phyloP scores from a whole-genome alignment of 306 rosid genomes.

The Prinsepia uniflora region DNA sequence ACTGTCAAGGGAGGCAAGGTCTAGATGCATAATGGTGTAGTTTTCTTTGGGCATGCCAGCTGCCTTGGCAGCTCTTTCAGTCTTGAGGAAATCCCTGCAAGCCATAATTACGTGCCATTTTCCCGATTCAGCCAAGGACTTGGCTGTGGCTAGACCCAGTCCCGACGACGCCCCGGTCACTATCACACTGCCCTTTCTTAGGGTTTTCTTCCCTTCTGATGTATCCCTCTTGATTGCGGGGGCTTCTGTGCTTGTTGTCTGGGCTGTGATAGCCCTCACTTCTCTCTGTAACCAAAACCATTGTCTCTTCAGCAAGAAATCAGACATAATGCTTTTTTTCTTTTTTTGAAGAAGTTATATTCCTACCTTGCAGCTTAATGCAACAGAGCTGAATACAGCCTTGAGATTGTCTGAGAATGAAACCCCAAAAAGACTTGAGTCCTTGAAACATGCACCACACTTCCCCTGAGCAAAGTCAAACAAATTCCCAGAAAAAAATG shows the following conservation, averaged over 20 bases:
- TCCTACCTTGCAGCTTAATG: constrained; percentile 73
- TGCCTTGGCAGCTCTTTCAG: constrained; percentile 91
- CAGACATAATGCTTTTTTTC: not conserved
- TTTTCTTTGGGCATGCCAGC: constrained; percentile 80
- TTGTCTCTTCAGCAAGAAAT: not conserved
- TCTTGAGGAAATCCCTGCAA: constrained; percentile 96
- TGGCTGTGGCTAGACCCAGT: constrained; percentile 90
- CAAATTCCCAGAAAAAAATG: constrained; percentile 1
- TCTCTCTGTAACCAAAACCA: constrained; percentile 41
- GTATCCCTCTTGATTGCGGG: constrained; percentile 56
- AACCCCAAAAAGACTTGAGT: constrained; percentile 71
- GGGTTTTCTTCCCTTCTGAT: constrained; percentile 83
- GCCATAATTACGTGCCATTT: constrained; percentile 98
- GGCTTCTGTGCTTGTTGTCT: constrained; percentile 51
- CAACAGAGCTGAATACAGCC: constrained; percentile 64
- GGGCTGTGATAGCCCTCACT: constrained; percentile 58
- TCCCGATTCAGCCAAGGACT: constrained; percentile 91
- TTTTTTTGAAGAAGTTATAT: not conserved
- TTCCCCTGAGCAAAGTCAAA: constrained; percentile 56
- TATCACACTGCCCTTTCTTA: constrained; percentile 81
- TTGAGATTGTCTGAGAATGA: constrained; percentile 63
- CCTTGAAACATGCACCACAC: constrained; percentile 52
- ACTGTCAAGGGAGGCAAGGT: constrained; percentile 91
- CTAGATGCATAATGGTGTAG: constrained; percentile 86
- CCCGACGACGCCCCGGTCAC: constrained; percentile 98